phyloP scores from a whole-genome alignment of 73 alveolate species.

The Tetrahymena borealis region DNA sequence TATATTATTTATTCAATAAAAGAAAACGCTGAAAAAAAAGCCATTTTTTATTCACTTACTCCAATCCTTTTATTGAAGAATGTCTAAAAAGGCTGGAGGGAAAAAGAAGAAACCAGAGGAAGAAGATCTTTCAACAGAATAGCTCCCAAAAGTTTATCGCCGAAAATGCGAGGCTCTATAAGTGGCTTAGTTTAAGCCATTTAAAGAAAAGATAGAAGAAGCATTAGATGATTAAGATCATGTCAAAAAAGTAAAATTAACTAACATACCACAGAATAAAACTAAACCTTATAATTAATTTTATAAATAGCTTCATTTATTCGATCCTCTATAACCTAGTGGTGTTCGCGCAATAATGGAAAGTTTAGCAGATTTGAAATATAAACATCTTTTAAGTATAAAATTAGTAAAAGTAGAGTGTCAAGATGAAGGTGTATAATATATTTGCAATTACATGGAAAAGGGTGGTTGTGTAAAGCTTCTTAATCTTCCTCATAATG shows the following conservation, averaged over 20 bases:
- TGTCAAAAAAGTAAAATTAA: constrained; percentile 11
- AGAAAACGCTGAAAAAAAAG: neutral
- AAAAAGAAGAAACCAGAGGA: constrained; percentile 34
- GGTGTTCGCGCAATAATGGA: constrained; percentile 35
- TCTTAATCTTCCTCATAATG: constrained; percentile 37
- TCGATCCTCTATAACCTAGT: constrained; percentile 27
- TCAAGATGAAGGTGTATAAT: constrained; percentile 34
- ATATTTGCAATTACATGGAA: constrained; percentile 21
- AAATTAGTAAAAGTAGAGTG: constrained; percentile 27
- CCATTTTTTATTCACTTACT: neutral
- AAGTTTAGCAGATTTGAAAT: constrained; percentile 33
- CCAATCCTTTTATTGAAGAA: neutral
- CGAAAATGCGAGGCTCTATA: constrained; percentile 12
- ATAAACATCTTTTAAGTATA: constrained; percentile 26
- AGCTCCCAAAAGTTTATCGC: constrained; percentile 10
- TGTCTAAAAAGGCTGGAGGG: constrained; percentile 16
- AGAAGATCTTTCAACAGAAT: constrained; percentile 39
- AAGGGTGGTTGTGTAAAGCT: constrained; percentile 26
- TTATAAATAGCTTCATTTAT: constrained; percentile 12
- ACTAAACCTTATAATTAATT: neutral
- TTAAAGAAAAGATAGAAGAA: constrained; percentile 27
- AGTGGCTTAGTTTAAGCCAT: constrained; percentile 21
- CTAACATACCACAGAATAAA: neutral
- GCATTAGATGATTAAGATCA: constrained; percentile 40
- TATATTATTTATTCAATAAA: neutral